phyloP scores from a whole-genome alignment of 257 asterid species.

The Nicotiana tabacum region DNA sequence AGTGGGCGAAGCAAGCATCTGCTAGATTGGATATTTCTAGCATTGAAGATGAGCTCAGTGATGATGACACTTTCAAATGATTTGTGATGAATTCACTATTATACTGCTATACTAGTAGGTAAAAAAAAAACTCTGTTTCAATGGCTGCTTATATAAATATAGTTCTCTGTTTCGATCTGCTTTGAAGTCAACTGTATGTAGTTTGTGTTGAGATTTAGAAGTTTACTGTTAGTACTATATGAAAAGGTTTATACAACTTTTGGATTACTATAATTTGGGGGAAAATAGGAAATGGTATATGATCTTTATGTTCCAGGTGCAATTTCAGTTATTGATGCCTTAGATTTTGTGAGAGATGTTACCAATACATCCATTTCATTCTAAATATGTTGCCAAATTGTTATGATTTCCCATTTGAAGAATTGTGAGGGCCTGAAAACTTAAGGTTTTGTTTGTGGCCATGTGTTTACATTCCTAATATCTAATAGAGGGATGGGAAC shows the following conservation, averaged over 20 bases:
- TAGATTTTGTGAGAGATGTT: neutral
- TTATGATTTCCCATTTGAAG: neutral
- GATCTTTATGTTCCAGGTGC: neutral
- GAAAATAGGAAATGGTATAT: neutral
- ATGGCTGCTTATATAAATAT: neutral
- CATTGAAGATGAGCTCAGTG: slow-evolving; percentile 50
- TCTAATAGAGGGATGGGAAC: neutral
- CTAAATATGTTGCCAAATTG: neutral
- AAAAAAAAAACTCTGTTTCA: neutral
- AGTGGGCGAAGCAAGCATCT: slow-evolving; percentile 89
- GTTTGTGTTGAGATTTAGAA: neutral
- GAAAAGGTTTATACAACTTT: neutral
- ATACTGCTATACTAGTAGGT: neutral
- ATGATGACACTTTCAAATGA: slow-evolving; percentile 26
- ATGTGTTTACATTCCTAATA: neutral
- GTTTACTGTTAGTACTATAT: neutral
- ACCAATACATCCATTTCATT: neutral
- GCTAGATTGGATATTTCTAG: slow-evolving; percentile 60
- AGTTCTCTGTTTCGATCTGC: neutral
- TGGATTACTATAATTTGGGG: neutral
- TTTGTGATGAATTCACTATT: neutral
- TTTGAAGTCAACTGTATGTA: neutral
- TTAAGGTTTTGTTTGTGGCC: neutral
- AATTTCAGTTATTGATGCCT: neutral
- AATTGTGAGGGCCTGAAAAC: neutral